Conservation (phyloP, 441 rosid species). For the Erodium moschatum region DNA sequence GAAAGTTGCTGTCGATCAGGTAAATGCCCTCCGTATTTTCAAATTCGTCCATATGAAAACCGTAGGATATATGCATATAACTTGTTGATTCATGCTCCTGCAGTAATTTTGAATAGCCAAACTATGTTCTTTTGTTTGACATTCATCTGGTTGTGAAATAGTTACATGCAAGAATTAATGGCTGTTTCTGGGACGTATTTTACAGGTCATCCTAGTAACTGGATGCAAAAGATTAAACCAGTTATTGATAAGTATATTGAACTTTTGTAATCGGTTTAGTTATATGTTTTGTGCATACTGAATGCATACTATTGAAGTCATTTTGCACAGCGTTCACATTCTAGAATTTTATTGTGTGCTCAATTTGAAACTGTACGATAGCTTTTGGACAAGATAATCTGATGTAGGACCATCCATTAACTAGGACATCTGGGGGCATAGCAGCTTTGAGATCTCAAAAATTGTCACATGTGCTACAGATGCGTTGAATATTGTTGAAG, state of each 20-base stretch:
- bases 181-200: background rate
- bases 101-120: background rate
- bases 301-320: background rate
- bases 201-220: background rate
- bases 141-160: background rate
- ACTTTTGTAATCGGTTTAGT: background rate
- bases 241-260: background rate
- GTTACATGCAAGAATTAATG: background rate
- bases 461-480: background rate
- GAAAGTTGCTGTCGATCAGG: conserved; percentile 62
- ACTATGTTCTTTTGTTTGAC: background rate
- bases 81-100: background rate
- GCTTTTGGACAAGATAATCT: conserved; percentile 1
- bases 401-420: background rate
- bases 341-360: background rate
- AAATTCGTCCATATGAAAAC: background rate
- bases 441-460: background rate
- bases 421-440: background rate
- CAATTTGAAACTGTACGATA: background rate
- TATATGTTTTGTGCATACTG: background rate
- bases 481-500: background rate
- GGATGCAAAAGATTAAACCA: background rate
- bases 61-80: background rate
- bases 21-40: conserved; percentile 13
- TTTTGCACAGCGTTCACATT: background rate